Base-by-base conservation (phyloP, 164 flowering plant species). In the Magnolia officinalis region DNA sequence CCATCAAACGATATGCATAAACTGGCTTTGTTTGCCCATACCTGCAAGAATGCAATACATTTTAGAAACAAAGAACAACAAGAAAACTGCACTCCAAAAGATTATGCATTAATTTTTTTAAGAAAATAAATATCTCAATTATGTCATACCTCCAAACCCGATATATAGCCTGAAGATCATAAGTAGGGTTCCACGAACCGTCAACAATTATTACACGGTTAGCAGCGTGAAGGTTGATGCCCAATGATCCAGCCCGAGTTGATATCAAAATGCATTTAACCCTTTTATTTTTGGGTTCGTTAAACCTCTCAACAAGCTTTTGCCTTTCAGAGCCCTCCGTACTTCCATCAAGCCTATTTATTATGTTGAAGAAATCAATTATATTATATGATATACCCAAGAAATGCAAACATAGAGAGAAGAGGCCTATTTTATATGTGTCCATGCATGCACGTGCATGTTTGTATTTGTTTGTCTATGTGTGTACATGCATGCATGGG, bases 131-230 rank as follows among this genome's bases (percentile, higher is more conserved):
- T 23, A 20, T 59, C 65, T 66, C 20, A 31, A 14, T 24, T 2
- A 23, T 63, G 75, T 77, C 79, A 24, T 78, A 67, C 99, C 99
- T 91, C 98, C 99, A 96, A 78, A 87, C 99, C 67, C 99, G 89
- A 85, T 85, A 96, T 77, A 94, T 94, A 80, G 99, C 99, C 81
- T 96, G 99, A 86, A 96, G 96, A 85, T 96, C 99, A 83, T 90
- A 79, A 67, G 98, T 94, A 26, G 99, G 99, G 82, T 96, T 96
- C 99, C 99, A 96, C 29, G 99, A 96, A 72, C 98, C 98, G 86
- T 96, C 99, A 79, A 96, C 91, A 76, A 96, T 90, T 74, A 96
- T 84, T 4, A 96, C 98, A 77, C 98, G 96, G 76, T 96, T 96
- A 76, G 99, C 99, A 82, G 98, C 89, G 85, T 90, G 88, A 80